Percentiles rank a stretch among this genome's conserved stretches.
These are phyloP conservation scores for Thraustotheca clavata DNA, from an alignment of 352 stramenopile species.

Conservation along the genomic window DNA sequence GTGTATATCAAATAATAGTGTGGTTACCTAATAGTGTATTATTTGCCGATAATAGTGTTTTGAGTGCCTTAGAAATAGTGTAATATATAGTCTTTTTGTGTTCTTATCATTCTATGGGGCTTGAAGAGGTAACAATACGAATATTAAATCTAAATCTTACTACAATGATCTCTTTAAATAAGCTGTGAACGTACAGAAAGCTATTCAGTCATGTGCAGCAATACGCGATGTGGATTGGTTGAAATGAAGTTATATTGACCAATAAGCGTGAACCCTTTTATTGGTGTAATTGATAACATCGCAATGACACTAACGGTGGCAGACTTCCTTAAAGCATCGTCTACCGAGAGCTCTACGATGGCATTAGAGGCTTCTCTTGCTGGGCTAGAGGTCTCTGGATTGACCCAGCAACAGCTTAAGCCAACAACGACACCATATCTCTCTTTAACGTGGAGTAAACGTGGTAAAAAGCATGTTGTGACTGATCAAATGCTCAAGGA, in stretches of 20 bases:
- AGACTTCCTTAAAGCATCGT: conserved; percentile 19
- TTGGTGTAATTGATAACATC: background rate
- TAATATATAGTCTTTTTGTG: too few species aligned
- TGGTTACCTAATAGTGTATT: too few species aligned
- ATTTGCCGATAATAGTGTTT: too few species aligned
- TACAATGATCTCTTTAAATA: too few species aligned
- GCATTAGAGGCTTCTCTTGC: background rate
- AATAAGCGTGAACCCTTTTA: background rate
- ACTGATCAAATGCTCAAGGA: conserved; percentile 11
- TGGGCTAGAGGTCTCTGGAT: conserved; percentile 8
- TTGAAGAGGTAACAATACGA: too few species aligned
- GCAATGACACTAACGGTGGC: conserved; percentile 17
- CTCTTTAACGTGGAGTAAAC: conserved; percentile 18
- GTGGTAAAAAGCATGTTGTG: conserved; percentile 19
- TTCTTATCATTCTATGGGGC: too few species aligned
- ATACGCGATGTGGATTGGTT: background rate
- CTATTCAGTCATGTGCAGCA: background rate
- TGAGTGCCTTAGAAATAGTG: too few species aligned
- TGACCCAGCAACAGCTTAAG: conserved; percentile 20
- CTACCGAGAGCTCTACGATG: background rate
- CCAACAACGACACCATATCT: conserved; percentile 8
- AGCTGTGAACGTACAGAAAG: too few species aligned
- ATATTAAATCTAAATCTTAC: too few species aligned
- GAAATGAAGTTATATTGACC: background rate
- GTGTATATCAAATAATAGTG: too few species aligned